A percentile compares a stretch with the other conserved stretches of the same genome.
These are phyloP conservation scores for Diaporthe sp. DNA, from an alignment of 2,329 filamentous ascomycete genomes.

Conservation along the genomic window DNA sequence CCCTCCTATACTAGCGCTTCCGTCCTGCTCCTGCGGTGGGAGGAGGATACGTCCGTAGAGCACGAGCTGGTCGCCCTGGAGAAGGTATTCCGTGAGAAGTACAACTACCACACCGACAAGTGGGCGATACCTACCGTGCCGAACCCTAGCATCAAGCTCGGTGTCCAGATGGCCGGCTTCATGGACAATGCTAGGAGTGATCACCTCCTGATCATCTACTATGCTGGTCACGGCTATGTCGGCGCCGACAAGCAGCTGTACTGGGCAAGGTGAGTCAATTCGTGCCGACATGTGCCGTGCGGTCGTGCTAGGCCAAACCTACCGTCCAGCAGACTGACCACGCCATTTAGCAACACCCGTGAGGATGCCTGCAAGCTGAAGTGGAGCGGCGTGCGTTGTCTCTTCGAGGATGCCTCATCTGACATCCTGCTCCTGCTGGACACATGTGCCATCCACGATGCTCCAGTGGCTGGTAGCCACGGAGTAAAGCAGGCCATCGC, in stretches of 20 bases:
- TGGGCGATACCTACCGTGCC: constrained; percentile 72
- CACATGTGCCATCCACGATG: constrained; percentile 69
- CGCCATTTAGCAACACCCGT: constrained; percentile 62
- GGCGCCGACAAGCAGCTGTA: constrained; percentile 72
- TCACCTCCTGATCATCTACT: constrained; percentile 74
- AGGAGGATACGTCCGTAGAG: constrained; percentile 68
- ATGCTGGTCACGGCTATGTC: constrained; percentile 71
- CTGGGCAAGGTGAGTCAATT: constrained; percentile 72
- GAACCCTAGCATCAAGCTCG: constrained; percentile 72
- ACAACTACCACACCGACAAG: constrained; percentile 70
- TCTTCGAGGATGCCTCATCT: constrained; percentile 73
- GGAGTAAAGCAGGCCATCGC: constrained; percentile 74
- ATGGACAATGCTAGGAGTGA: constrained; percentile 69
- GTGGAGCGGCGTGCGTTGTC: constrained; percentile 72
- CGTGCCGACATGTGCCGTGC: background rate
- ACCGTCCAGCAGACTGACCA: constrained; percentile 41
- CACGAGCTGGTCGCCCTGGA: constrained; percentile 68
- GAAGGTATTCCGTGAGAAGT: constrained; percentile 69
- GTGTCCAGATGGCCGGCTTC: constrained; percentile 70
- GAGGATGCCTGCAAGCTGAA: constrained; percentile 72
- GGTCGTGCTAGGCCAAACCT: background rate
- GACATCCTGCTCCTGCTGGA: constrained; percentile 74
- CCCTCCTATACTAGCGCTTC: constrained; percentile 68
- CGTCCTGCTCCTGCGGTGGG: constrained; percentile 72
- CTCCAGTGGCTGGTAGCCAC: constrained; percentile 62